These are phyloP conservation scores for Fonsecaea erecta DNA, from an alignment of 2,329 filamentous ascomycete genomes.

Conservation along the genomic window DNA sequence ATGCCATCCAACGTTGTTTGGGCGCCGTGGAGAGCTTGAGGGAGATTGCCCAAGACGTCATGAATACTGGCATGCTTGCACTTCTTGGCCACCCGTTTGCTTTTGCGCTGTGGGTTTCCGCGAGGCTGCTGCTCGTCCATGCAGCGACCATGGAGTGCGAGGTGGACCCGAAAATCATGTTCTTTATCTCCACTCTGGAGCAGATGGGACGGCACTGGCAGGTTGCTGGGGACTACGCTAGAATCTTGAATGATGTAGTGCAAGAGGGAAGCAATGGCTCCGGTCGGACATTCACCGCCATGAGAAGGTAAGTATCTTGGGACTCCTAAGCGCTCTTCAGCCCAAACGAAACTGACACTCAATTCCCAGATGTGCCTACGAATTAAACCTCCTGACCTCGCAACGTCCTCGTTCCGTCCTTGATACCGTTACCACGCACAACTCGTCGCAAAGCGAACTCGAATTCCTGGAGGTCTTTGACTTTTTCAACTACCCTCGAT, in stretches of 20 bases:
- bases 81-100: conserved; percentile 89
- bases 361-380: conserved; percentile 44
- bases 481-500: conserved; percentile 87
- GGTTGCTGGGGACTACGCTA: conserved; percentile 80
- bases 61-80: conserved; percentile 72
- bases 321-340: not conserved
- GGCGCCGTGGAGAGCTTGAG: conserved; percentile 82
- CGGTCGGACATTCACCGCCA: conserved; percentile 82
- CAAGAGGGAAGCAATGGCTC: conserved; percentile 61
- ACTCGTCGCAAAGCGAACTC: conserved; percentile 61
- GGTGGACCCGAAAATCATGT: conserved; percentile 75
- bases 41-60: conserved; percentile 76
- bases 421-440: conserved; percentile 31
- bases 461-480: conserved; percentile 93
- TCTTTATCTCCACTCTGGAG: conserved; percentile 80
- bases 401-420: conserved; percentile 64
- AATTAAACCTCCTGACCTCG: conserved; percentile 86
- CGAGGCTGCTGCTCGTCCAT: conserved; percentile 83
- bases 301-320: conserved; percentile 77
- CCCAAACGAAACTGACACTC: not conserved
- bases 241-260: conserved; percentile 78
- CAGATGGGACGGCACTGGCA: conserved; percentile 85
- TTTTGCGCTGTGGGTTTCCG: conserved; percentile 82
- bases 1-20: conserved; percentile 80
- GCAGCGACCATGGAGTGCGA: conserved; percentile 66